Base-by-base conservation (phyloP, 345 rosid genomes). In the Raphanus raphanistrum region DNA sequence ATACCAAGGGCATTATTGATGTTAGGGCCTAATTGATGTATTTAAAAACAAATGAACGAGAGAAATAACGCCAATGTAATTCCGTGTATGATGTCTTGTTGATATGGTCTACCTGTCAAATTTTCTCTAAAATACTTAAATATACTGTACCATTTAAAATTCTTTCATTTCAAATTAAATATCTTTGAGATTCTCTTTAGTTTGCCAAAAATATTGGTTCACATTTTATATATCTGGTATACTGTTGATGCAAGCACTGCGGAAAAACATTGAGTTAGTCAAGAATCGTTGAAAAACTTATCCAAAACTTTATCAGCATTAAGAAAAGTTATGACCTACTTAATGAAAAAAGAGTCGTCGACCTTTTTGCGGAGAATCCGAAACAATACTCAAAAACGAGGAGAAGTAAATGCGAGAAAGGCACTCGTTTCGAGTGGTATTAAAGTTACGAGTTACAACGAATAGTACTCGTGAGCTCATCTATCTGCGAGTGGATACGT, bases 271-370 rank as follows among this genome's bases (percentile, higher is more conserved):
- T 57, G 31, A 55, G 41, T 41, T 73, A 62, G 73, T 73, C 65
- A 62, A 73, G 11, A 31, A 61, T 60, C 63, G 48, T 73, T 62
- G 66, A 68, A 50, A 72, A 62, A 73, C 74, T 61, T 73, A 79
- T 79, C 82, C 62, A 72, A 66, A 78, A 73, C 60, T 31, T 73
- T 61, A 67, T 66, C 67, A 48, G 35, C 73, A 72, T 25, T 15
- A 66, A 78, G 31, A 66, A 68, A 70, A 57, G 67, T 58, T 71
- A 41, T 71, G 72, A 72, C 76, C 61, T 55, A 38, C 36, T 77
- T 29, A 57, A 57, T 58, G 27, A 4, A 68, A 68, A 62, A 16
- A 26, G 58, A 36, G 76, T 71, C 60, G 28, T 55, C 62, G 72
- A 58, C 72, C 36, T 41, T 57, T 77, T 31, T 64, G 35, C 62